phyloP scores from a whole-genome alignment of 129 eudicot genomes.

The Tanacetum coccineum region DNA sequence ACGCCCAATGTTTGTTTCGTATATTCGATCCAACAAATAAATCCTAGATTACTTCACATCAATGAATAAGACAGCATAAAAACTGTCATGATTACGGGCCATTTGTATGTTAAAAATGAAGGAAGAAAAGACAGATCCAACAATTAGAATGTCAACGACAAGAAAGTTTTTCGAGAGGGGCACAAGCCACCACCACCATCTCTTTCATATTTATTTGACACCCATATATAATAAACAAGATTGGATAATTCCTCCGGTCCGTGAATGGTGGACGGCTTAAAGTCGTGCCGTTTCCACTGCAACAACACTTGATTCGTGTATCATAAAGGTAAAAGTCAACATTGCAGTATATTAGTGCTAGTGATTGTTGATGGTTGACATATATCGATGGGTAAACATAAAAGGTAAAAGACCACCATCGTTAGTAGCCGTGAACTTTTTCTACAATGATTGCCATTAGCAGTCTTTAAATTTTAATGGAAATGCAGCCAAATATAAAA shows the following conservation, averaged over 20 bases:
- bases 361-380: background rate
- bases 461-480: no score
- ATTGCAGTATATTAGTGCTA: background rate
- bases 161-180: background rate
- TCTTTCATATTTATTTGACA: background rate
- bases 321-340: background rate
- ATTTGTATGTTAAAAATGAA: slow-evolving; percentile 1
- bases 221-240: background rate
- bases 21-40: background rate
- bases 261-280: background rate
- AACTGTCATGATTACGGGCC: background rate
- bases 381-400: background rate
- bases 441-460: no score
- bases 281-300: no score
- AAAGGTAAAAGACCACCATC: no score
- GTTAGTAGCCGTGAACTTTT: no score
- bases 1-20: background rate
- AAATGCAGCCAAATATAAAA: no score
- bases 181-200: no score
- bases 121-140: background rate
- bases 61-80: background rate
- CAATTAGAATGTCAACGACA: background rate
- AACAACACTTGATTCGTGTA: background rate
- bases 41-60: background rate
- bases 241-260: background rate